Conservation (phyloP, 1,284 basidiomycete species). For the Cryptococcus sp. region DNA sequence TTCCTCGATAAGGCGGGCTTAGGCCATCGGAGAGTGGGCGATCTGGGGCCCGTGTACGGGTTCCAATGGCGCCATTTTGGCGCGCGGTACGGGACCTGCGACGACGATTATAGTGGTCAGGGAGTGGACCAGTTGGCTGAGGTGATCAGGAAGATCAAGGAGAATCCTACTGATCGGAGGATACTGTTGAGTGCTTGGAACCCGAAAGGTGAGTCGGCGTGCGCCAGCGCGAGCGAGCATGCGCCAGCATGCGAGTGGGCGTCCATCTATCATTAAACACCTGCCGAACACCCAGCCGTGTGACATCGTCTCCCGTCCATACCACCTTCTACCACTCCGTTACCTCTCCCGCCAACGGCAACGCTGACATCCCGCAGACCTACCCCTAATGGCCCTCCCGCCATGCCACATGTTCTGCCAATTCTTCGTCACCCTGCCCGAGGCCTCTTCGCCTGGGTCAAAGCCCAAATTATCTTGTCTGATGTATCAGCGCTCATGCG, state of each 20-base stretch:
- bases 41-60: constrained; percentile 95
- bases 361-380: constrained; percentile 61
- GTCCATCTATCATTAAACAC: background rate
- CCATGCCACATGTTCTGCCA: constrained; percentile 99
- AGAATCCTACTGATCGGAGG: constrained; percentile 91
- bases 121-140: constrained; percentile 92
- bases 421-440: constrained; percentile 88
- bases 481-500: constrained; percentile 98
- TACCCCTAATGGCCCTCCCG: constrained; percentile 90
- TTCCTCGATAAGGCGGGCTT: constrained; percentile 86
- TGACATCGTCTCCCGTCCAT: background rate
- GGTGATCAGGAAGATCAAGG: constrained; percentile 86
- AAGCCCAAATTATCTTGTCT: constrained; percentile 84
- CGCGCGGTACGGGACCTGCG: constrained; percentile 79
- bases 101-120: constrained; percentile 78
- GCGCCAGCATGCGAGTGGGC: background rate
- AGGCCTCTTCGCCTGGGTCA: constrained; percentile 53
- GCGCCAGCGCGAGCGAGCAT: background rate
- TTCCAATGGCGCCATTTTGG: constrained; percentile 99
- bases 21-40: constrained; percentile 80
- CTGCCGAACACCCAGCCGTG: background rate
- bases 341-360: background rate
- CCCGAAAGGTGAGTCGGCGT: constrained; percentile 79
- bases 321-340: background rate
- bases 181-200: constrained; percentile 98